Percentiles rank a stretch among this genome's conserved stretches.
Evolutionary conservation across 106 monocot species (phyloP).

Genomic region (Platanthera zijinensis): DNA sequence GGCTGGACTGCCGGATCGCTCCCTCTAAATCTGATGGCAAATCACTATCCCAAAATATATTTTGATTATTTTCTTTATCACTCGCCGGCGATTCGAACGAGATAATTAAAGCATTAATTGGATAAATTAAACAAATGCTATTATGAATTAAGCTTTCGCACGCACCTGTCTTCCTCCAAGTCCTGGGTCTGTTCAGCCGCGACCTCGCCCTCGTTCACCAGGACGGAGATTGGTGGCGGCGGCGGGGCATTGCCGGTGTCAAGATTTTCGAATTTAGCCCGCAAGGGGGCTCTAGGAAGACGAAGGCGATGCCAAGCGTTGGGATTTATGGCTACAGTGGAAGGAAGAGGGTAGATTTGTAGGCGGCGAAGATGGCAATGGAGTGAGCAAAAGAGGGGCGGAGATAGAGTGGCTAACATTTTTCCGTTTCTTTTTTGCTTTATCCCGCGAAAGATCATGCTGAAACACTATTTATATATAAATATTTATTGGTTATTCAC

Average conservation of each 20-base stretch:
- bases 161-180: constrained; percentile 68
- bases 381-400: background rate
- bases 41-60: constrained; percentile 37
- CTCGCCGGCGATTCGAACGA: background rate
- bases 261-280: constrained; percentile 84
- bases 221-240: background rate
- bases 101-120: background rate
- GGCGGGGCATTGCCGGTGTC: constrained; percentile 19
- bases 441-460: no score
- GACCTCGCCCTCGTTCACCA: background rate
- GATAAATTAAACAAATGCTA: no score
- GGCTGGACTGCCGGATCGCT: constrained; percentile 69
- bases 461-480: no score
- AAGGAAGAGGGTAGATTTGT: background rate
- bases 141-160: background rate
- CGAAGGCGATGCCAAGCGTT: background rate
- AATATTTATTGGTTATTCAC: no score
- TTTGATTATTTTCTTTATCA: background rate
- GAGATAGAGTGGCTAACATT: background rate
- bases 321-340: background rate
- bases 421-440: background rate
- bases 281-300: constrained; percentile 8
- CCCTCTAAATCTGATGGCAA: constrained; percentile 80
- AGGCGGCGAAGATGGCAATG: background rate
- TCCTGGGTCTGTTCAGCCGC: constrained; percentile 5